Base-by-base conservation (phyloP, 768 basidiomycete genomes). In the Dioszegia hungarica region DNA sequence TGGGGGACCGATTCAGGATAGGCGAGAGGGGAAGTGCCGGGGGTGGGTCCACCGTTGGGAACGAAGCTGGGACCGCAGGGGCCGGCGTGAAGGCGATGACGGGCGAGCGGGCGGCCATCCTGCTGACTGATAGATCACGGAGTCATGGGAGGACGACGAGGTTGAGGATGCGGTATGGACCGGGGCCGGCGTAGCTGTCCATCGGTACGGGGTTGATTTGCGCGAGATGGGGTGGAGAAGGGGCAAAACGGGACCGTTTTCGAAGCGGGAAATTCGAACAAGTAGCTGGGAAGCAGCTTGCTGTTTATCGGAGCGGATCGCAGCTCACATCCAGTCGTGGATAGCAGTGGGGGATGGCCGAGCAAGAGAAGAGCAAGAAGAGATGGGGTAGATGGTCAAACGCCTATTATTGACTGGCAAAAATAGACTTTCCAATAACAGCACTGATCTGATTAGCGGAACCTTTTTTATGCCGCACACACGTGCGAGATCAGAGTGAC, bases 1-100 rank as follows among this genome's bases (percentile, higher is more conserved):
- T 29, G 34, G 59, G 60, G 2, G 40, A 49, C 19, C 54, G 46
- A n/a, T 47, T 58, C 8, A 64, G 33, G 36, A 63, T 63, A 14
- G 62, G 62, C 8, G 62, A 60, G 5, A 63, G 34, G 33, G 9
- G 15, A 22, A 33, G 47, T n/a, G 24, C 37, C 47, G 31, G 17
- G 15, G 20, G 38, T n/a, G 15, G 20, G 38, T 25, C n/a, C 22
- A 43, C 22, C 20, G 41, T 15, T 25, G 22, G 22, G 25, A 22
- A 27, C 8, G 25, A 17, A 10, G 15, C 27, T 15, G 29, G 48
- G 19, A 19, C 20, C 5, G 17, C 5, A 15, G 49, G 4, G n/a
- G 22, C 36, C 3, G 34, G 37, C 8, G 49, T 9, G 28, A 28
- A 34, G 5, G 34, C 36, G 37, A n/a, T 28, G 45, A 48, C 19